phyloP scores from a whole-genome alignment of 345 rosid species.

The Gossypium arboreum region DNA sequence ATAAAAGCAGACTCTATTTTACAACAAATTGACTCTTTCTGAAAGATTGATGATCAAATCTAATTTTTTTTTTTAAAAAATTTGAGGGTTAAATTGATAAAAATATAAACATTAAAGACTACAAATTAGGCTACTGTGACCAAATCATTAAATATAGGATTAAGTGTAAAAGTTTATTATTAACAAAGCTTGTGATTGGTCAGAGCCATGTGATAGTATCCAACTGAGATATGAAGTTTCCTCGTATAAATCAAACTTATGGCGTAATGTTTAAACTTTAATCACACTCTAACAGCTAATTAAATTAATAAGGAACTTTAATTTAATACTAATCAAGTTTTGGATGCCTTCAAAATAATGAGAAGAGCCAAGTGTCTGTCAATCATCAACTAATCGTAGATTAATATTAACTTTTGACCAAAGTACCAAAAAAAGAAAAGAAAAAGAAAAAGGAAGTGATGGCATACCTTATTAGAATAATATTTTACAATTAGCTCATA shows the following conservation, averaged over 20 bases:
- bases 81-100: accelerated
- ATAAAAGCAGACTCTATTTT: conserved; percentile 1
- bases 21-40: too few relatives aligned
- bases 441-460: not conserved
- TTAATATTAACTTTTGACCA: not conserved
- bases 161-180: not conserved
- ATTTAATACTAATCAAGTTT: not conserved
- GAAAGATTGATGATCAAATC: too few relatives aligned
- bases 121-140: not conserved
- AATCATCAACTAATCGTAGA: not conserved
- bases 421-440: not conserved
- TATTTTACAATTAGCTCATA: not conserved
- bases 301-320: not conserved
- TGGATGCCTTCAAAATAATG: not conserved
- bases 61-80: accelerated
- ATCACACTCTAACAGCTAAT: not conserved
- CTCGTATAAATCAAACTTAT: not conserved
- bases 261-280: not conserved
- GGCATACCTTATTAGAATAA: not conserved
- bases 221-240: not conserved
- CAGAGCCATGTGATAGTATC: conserved; percentile 1
- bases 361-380: not conserved
- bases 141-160: not conserved
- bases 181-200: not conserved
- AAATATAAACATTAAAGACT: too few relatives aligned